A percentile compares a stretch with the other conserved stretches of the same genome.
phyloP scores from a whole-genome alignment of 345 rosid genomes.

The Sisymbrium altissimum region DNA sequence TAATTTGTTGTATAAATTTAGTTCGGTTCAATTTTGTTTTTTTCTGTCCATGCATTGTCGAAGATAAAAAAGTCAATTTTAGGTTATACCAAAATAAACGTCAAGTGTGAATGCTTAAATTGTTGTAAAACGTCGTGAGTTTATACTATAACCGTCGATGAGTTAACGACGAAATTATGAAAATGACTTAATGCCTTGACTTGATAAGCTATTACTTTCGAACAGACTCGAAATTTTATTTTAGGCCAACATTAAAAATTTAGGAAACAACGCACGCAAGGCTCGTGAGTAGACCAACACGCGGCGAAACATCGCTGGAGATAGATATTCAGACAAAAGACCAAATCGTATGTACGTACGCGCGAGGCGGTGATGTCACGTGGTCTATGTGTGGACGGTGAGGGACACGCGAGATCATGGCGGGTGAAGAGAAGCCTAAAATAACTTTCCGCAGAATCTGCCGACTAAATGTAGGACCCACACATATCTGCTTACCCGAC shows the following conservation, averaged over 20 bases:
- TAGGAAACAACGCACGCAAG: conserved; percentile 5
- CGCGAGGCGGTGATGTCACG: conserved; percentile 13
- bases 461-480: conserved; percentile 21
- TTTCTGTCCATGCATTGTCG: not conserved
- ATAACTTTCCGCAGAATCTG: conserved; percentile 14
- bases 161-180: not conserved
- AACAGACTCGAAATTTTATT: not conserved
- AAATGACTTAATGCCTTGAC: not conserved
- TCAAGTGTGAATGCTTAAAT: not conserved
- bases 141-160: not conserved
- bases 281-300: conserved; percentile 15
- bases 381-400: conserved; percentile 5
- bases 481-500: conserved; percentile 21
- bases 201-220: not conserved
- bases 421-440: not conserved
- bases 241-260: too few species aligned
- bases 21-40: not conserved
- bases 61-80: not conserved
- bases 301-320: conserved; percentile 8
- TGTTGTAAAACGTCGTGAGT: not conserved
- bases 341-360: not conserved
- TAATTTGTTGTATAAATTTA: not conserved
- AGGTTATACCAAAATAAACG: not conserved
- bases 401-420: not conserved
- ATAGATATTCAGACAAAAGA: not conserved